These are phyloP conservation scores for Umbelopsis isabellina DNA, from an alignment of 192 early-diverging fungal species.

Conservation along the genomic window DNA sequence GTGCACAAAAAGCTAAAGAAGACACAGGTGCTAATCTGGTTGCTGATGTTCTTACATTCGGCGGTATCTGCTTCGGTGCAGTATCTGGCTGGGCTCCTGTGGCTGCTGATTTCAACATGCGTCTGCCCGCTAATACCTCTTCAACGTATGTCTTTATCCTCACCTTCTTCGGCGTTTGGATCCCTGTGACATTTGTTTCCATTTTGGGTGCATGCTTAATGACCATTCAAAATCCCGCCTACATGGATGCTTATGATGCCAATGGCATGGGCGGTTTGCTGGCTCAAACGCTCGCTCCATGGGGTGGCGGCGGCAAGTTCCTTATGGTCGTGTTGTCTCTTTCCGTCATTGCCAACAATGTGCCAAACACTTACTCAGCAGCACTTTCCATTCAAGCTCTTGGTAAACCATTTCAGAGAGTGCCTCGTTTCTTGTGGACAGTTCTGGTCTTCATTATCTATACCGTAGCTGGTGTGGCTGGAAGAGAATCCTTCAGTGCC, in stretches of 20 bases:
- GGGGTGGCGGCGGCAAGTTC: slow-evolving; percentile 25
- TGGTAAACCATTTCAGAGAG: slow-evolving; percentile 29
- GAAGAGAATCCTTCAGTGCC: slow-evolving; percentile 19
- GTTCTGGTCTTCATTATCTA: slow-evolving; percentile 29
- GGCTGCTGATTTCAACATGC: slow-evolving; percentile 31
- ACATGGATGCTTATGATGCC: background rate
- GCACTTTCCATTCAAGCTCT: slow-evolving; percentile 31
- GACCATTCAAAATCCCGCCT: slow-evolving; percentile 24
- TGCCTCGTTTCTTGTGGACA: slow-evolving; percentile 36
- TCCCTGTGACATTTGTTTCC: slow-evolving; percentile 24
- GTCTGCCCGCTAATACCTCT: slow-evolving; percentile 22
- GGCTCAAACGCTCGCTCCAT: slow-evolving; percentile 9
- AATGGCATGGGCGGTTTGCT: slow-evolving; percentile 23
- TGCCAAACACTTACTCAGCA: slow-evolving; percentile 38
- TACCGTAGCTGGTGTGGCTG: slow-evolving; percentile 31
- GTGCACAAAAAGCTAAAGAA: background rate
- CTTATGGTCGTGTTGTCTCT: slow-evolving; percentile 28
- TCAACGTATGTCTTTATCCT: slow-evolving; percentile 22
- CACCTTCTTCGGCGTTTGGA: slow-evolving; percentile 30
- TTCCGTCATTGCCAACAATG: slow-evolving; percentile 36
- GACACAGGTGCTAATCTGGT: slow-evolving; percentile 8
- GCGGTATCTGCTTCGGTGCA: slow-evolving; percentile 32
- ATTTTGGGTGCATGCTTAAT: slow-evolving; percentile 27
- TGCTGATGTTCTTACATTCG: slow-evolving; percentile 21
- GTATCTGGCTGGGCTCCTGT: slow-evolving; percentile 34